Percentiles rank a stretch among this genome's conserved stretches.
These are phyloP conservation scores for Gossypium davidsonii DNA, from an alignment of 441 rosid species.

Conservation along the genomic window DNA sequence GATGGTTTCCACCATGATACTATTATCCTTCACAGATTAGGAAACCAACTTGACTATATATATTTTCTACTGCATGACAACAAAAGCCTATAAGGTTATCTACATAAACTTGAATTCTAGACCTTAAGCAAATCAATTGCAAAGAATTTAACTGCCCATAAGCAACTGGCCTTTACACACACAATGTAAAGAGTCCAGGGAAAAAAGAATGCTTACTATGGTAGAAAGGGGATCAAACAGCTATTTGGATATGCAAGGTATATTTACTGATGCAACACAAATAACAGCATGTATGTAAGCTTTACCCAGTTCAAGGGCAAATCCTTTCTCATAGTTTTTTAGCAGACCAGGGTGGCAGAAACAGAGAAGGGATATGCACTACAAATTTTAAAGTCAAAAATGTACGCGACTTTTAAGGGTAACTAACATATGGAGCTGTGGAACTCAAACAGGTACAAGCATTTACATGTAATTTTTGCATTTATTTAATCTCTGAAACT, in stretches of 20 bases:
- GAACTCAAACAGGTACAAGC: not conserved
- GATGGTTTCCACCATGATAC: not conserved
- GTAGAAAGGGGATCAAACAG: not conserved
- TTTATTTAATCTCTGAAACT: not conserved
- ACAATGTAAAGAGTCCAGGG: not conserved
- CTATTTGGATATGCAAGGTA: not conserved
- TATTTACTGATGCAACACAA: not conserved
- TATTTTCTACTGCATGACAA: not conserved
- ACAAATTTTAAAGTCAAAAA: not conserved
- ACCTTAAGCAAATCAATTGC: not conserved
- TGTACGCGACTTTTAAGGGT: not conserved
- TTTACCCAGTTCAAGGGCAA: not conserved
- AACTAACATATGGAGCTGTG: not conserved
- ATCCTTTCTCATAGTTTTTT: not conserved
- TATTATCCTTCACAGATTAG: not conserved
- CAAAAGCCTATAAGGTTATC: not conserved
- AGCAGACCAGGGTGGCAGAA: not conserved
- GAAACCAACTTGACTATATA: not conserved
- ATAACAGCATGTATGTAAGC: not conserved
- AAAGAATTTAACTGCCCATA: not conserved
- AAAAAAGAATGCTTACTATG: not conserved
- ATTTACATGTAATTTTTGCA: not conserved
- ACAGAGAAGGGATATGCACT: not conserved
- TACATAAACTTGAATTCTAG: not conserved
- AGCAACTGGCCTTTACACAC: not conserved